A percentile compares a stretch with the other conserved stretches of the same genome.
Conservation (phyloP, 257 asterid genomes). For the Solanum virginianum region DNA sequence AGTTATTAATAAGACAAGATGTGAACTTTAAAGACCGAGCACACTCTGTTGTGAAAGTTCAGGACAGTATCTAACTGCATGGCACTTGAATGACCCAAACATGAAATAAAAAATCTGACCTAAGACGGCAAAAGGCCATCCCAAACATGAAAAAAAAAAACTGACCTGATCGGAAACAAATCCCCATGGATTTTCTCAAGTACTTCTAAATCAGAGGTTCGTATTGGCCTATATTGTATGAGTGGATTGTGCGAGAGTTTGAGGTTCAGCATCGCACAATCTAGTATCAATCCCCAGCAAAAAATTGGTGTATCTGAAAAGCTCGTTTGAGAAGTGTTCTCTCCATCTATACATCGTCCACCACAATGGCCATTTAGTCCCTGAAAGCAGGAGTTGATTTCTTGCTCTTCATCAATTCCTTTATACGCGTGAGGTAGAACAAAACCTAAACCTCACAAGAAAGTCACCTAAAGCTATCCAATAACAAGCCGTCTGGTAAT, state of each 20-base stretch:
- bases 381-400: conserved; percentile 6
- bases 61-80: neutral
- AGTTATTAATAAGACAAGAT: conserved; percentile 2
- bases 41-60: neutral
- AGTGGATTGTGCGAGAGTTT: conserved; percentile 36
- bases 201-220: conserved; percentile 55
- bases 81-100: neutral
- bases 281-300: conserved; percentile 45
- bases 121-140: too few species aligned
- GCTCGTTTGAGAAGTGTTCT: conserved; percentile 15
- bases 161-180: conserved; percentile 88
- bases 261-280: conserved; percentile 52
- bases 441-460: neutral
- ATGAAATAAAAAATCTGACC: conserved; percentile 11
- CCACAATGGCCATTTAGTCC: conserved; percentile 40
- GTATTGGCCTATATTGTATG: conserved; percentile 64
- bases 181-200: conserved; percentile 74
- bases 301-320: conserved; percentile 26
- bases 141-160: neutral
- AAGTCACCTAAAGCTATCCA: neutral
- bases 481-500: neutral
- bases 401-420: neutral
- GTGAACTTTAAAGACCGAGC: neutral
- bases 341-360: conserved; percentile 55
- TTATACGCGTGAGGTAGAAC: neutral